Percentiles rank a stretch among this genome's conserved stretches.
Conservation (phyloP, 495 filamentous ascomycete species). For the Neurospora sp. region DNA sequence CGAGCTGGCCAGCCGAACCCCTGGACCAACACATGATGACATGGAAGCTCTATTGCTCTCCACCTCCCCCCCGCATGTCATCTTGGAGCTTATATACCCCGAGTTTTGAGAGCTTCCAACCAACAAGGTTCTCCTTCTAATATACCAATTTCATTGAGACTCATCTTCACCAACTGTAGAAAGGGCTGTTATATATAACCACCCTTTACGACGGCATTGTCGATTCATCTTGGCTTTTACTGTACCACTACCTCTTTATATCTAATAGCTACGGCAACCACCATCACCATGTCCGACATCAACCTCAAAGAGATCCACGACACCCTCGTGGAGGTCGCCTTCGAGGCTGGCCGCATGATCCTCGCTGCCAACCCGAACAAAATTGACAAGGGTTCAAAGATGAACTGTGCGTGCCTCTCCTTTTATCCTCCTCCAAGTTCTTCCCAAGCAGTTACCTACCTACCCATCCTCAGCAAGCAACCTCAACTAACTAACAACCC, state of each 20-base stretch:
- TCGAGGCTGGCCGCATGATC: slow-evolving; percentile 75
- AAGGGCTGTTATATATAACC: neutral
- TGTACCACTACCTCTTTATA: neutral
- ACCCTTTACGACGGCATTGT: neutral
- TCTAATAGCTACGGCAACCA: neutral
- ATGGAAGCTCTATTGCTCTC: neutral
- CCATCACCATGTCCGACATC: slow-evolving; percentile 32
- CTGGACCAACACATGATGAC: neutral
- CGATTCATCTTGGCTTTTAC: neutral
- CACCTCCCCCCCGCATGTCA: neutral
- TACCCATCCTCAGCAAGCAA: neutral
- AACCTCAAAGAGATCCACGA: slow-evolving; percentile 77
- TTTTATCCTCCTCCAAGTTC: neutral
- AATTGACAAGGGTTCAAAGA: slow-evolving; percentile 58
- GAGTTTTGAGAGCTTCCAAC: neutral
- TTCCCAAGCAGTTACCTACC: slow-evolving; percentile 4
- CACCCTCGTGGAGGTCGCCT: slow-evolving; percentile 61
- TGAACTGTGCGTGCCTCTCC: slow-evolving; percentile 56
- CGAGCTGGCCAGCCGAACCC: neutral
- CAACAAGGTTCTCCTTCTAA: neutral
- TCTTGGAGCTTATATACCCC: neutral
- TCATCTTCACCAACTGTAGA: neutral
- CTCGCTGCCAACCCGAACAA: slow-evolving; percentile 59
- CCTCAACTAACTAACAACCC: neutral
- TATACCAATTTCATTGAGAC: neutral